A percentile compares a stretch with the other conserved stretches of the same genome.
Evolutionary conservation across 177 flowering plant species (phyloP).

Genomic region (Vitis hybrid): DNA sequence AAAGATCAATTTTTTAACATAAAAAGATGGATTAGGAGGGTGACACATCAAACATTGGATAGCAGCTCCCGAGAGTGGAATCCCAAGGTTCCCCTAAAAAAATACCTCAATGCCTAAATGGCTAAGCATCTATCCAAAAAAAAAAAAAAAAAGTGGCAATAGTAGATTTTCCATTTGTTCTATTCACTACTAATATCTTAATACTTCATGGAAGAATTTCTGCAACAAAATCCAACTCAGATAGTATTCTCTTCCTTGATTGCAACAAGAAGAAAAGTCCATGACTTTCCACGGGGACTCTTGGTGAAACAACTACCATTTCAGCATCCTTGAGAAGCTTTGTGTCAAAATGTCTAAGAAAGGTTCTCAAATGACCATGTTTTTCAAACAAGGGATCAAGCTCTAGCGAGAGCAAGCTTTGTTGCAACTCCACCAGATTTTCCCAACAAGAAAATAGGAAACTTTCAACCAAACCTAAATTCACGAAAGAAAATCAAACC

Average conservation of each 20-base stretch:
- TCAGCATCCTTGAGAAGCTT: conserved; percentile 34
- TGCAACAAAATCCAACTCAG: conserved; percentile 50
- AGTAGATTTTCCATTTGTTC: conserved; percentile 54
- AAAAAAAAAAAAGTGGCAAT: conserved; percentile 30
- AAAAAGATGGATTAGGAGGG: no score
- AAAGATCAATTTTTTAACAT: no score
- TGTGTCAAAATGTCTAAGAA: conserved; percentile 29
- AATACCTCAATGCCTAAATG: neutral
- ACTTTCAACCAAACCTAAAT: no score
- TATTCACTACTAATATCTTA: conserved; percentile 41
- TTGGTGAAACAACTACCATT: conserved; percentile 46
- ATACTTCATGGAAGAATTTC: conserved; percentile 30
- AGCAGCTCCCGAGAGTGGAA: no score
- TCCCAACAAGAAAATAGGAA: conserved; percentile 14
- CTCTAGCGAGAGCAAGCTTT: conserved; percentile 45
- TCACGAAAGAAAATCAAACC: no score
- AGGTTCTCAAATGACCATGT: conserved; percentile 24
- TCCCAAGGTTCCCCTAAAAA: neutral
- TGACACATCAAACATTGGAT: no score
- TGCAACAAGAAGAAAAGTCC: conserved; percentile 33
- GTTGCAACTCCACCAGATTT: conserved; percentile 40
- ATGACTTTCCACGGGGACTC: conserved; percentile 36
- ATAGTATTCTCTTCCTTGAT: conserved; percentile 36
- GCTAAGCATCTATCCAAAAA: conserved; percentile 22
- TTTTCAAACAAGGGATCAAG: conserved; percentile 26